Conservation (phyloP, 164 flowering plant genomes). For the Warburgia ugandensis region DNA sequence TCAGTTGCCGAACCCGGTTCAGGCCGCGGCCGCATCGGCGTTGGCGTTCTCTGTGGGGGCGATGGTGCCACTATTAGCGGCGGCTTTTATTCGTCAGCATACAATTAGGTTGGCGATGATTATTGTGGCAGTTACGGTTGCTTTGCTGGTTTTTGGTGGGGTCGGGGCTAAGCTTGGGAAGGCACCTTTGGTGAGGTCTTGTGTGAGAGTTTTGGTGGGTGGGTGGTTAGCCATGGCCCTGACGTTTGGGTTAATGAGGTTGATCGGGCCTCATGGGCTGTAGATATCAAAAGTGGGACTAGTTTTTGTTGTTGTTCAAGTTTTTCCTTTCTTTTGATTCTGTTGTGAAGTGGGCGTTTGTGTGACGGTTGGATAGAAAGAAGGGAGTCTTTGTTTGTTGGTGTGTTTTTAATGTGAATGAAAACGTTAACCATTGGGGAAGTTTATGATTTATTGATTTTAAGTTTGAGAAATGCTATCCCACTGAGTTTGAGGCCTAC, state of each 20-base stretch:
- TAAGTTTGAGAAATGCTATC: too few relatives aligned
- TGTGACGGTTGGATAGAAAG: too few relatives aligned
- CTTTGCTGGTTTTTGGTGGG: constrained; percentile 22
- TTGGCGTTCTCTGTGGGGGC: constrained; percentile 21
- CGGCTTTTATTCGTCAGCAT: constrained; percentile 13
- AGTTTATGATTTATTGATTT: too few relatives aligned
- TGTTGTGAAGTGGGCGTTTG: too few relatives aligned
- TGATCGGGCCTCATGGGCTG: too few relatives aligned
- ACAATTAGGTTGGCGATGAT: constrained; percentile 21
- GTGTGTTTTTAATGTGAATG: too few relatives aligned
- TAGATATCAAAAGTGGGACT: too few relatives aligned
- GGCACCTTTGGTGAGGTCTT: constrained; percentile 18
- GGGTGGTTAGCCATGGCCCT: constrained; percentile 30
- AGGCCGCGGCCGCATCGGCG: constrained; percentile 22
- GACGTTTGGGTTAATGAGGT: constrained; percentile 25
- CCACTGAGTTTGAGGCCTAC: too few relatives aligned
- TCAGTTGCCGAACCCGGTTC: constrained; percentile 14
- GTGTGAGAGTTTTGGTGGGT: constrained; percentile 22
- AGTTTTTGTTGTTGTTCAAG: too few relatives aligned
- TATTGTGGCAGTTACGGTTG: constrained; percentile 12
- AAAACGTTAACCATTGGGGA: too few relatives aligned
- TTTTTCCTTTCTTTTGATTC: too few relatives aligned
- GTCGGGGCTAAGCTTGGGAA: constrained; percentile 20
- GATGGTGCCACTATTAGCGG: constrained; percentile 16
- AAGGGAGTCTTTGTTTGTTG: too few relatives aligned